Percentiles rank a stretch among this genome's conserved stretches.
Conservation (phyloP, 106 monocot species). For the Triglochin maritima region DNA sequence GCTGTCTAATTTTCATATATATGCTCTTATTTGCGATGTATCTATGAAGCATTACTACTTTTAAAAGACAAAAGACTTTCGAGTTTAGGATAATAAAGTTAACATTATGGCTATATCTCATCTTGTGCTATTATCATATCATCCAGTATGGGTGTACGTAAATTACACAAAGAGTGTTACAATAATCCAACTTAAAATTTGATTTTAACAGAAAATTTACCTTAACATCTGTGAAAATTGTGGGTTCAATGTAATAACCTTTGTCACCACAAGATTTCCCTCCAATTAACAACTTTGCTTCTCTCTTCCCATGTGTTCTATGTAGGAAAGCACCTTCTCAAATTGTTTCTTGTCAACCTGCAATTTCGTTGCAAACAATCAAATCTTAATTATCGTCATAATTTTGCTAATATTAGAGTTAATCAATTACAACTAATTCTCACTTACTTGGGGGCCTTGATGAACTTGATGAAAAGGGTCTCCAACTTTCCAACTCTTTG, state of each 20-base stretch:
- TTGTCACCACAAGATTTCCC: slow-evolving; percentile 57
- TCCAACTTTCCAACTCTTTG: slow-evolving; percentile 14
- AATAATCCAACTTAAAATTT: no score
- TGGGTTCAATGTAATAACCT: slow-evolving; percentile 81
- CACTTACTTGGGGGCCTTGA: slow-evolving; percentile 24
- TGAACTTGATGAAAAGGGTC: slow-evolving; percentile 18
- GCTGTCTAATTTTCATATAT: no score
- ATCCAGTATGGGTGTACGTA: slow-evolving; percentile 1
- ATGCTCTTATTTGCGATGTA: no score
- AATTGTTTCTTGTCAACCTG: slow-evolving; percentile 68
- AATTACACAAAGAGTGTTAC: no score
- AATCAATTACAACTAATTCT: no score
- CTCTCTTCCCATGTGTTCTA: slow-evolving; percentile 58
- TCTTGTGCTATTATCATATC: slow-evolving; percentile 15
- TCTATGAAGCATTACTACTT: no score
- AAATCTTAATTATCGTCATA: no score
- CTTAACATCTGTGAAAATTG: slow-evolving; percentile 84
- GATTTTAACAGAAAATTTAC: slow-evolving; percentile 15
- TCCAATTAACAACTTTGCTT: slow-evolving; percentile 60
- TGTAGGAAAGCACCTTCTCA: slow-evolving; percentile 67
- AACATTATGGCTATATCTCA: no score
- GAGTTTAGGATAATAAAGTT: no score
- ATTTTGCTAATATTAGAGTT: no score
- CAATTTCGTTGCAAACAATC: not conserved
- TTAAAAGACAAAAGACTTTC: no score